phyloP scores from a whole-genome alignment of 2,329 filamentous ascomycete genomes.

The Alternaria consortialis region DNA sequence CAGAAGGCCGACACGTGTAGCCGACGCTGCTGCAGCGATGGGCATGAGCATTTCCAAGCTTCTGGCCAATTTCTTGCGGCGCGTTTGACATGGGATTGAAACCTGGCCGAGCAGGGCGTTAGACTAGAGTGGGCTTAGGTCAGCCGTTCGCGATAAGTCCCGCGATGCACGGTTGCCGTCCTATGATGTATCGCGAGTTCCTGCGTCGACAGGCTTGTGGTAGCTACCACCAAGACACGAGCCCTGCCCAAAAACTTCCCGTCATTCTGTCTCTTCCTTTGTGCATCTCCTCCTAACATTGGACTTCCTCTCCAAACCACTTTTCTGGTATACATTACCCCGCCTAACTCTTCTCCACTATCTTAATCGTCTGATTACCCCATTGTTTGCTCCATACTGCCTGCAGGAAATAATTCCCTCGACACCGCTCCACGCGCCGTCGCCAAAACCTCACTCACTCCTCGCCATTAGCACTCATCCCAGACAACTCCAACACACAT shows the following conservation, averaged over 20 bases:
- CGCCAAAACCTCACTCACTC: conserved; percentile 22
- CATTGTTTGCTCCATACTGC: conserved; percentile 30
- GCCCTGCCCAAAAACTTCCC: conserved; percentile 27
- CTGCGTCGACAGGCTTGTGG: conserved; percentile 39
- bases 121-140: conserved; percentile 21
- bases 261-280: conserved; percentile 18
- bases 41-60: neutral
- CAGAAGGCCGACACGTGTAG: conserved; percentile 7
- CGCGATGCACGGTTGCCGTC: conserved; percentile 29
- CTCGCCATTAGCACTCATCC: conserved; percentile 11
- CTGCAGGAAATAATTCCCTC: conserved; percentile 30
- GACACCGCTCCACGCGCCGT: conserved; percentile 34
- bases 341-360: conserved; percentile 16
- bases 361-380: conserved; percentile 28
- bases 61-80: conserved; percentile 21
- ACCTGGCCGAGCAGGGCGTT: conserved; percentile 21
- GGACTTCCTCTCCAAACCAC: conserved; percentile 14
- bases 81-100: conserved; percentile 23
- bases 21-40: conserved; percentile 2
- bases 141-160: conserved; percentile 34
- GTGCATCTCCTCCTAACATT: conserved; percentile 13
- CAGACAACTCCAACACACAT: conserved; percentile 18
- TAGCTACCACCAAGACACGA: conserved; percentile 29
- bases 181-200: conserved; percentile 47
- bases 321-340: conserved; percentile 9